These are phyloP conservation scores for Astragalus membranaceus DNA, from an alignment of 306 rosid species.

Conservation along the genomic window DNA sequence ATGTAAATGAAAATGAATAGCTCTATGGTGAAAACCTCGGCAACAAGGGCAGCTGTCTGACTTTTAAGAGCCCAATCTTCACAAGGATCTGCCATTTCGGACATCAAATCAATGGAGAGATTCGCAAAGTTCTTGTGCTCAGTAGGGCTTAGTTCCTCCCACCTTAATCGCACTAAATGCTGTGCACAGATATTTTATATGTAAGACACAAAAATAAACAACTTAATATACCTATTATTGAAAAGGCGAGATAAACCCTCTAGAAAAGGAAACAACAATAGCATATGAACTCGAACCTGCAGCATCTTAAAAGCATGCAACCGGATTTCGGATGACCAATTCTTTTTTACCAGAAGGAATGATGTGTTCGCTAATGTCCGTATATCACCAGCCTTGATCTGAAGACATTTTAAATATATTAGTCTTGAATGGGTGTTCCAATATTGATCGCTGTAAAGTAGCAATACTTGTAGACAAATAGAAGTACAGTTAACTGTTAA, in stretches of 20 bases:
- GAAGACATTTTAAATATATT: constrained; percentile 22
- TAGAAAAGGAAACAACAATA: constrained; percentile 12
- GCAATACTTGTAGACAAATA: neutral
- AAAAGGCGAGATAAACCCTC: constrained; percentile 3
- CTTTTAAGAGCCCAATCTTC: constrained; percentile 97
- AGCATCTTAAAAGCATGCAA: constrained; percentile 92
- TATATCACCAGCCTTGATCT: constrained; percentile 75
- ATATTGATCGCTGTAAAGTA: constrained; percentile 2
- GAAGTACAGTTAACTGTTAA: neutral
- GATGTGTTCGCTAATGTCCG: constrained; percentile 67
- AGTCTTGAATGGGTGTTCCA: neutral
- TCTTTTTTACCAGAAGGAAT: constrained; percentile 64
- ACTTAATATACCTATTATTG: neutral
- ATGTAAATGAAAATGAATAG: constrained; percentile 11
- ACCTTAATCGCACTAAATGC: constrained; percentile 92
- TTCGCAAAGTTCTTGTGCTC: constrained; percentile 72
- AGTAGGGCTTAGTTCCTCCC: constrained; percentile 74
- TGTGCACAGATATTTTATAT: constrained; percentile 26
- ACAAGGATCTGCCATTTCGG: constrained; percentile 73
- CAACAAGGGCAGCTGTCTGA: constrained; percentile 96
- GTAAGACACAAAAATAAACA: neutral
- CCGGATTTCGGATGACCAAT: constrained; percentile 94
- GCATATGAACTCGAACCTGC: constrained; percentile 51
- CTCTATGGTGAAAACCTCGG: constrained; percentile 54
- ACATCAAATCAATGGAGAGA: constrained; percentile 70